Base-by-base conservation (phyloP, 306 rosid species). In the Mimosa pudica region DNA sequence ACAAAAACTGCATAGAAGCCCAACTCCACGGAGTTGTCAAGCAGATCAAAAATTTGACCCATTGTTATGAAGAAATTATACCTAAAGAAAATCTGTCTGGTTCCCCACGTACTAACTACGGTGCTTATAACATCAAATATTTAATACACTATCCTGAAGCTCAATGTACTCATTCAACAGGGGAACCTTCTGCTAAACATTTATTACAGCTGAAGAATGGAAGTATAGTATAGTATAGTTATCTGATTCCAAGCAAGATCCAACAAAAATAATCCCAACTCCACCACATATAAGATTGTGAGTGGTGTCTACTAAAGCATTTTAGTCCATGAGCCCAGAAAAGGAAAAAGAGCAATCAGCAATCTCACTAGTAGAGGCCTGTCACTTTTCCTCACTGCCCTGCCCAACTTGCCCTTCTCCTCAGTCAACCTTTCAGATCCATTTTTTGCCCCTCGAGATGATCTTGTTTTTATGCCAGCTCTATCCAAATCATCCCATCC, bases 401-500 rank as follows among this genome's bases (percentile, higher is more conserved):
- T 78, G 76, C 96, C 91, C 87, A 95, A 84, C 86, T 88, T 92
- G 42, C 94, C 87, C 75, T 62, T 84, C 45, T 82, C 89, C 61
- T 30, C 60, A 3, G 87, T 24, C 54, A 63, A 82, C 58, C 81
- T 85, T 55, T 30, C 78, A 24, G 89, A 78, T 9, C 86, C 87
- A 11, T 79, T 76, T 54, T 79, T 76, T 54, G 51, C 70, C 70
- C 38, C 71, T 38, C 54, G 78, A 70, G 90, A 79, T 16, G 87
- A 57, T 77, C 88, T 86, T 58, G 65, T 63, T 10, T 81, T 45
- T 3, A 82, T 76, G 81, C 89, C 78, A 71, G 61, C 67, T 84
- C 90, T 79, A 74, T 91, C 98, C 70, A 95, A 83, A 76, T 95
- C 97, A 78, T 92, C 99, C 99, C 98, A 95, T 71, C 99, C 99